Conservation (phyloP, 805 yeast species). For the Isabelozyma gotoi region DNA sequence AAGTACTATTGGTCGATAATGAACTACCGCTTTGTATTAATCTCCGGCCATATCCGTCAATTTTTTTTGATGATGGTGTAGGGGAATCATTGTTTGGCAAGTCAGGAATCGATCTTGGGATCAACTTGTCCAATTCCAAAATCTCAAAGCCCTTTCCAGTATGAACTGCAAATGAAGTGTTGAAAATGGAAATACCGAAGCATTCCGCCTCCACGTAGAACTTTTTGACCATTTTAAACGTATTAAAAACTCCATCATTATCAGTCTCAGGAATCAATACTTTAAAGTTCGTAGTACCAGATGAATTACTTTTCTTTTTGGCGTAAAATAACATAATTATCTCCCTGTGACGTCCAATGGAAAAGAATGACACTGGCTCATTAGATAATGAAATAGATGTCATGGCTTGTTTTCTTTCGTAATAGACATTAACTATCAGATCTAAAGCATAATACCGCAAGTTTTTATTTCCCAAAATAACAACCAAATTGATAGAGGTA, state of each 20-base stretch:
- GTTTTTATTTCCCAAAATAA: conserved; percentile 58
- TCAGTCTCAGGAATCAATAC: conserved; percentile 59
- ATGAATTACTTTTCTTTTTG: conserved; percentile 48
- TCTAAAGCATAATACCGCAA: conserved; percentile 65
- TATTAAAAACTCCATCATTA: conserved; percentile 45
- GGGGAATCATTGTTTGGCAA: conserved; percentile 26
- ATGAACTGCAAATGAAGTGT: conserved; percentile 65
- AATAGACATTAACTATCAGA: conserved; percentile 59
- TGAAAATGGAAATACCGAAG: conserved; percentile 59
- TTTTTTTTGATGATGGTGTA: conserved; percentile 15
- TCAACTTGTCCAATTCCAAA: conserved; percentile 55
- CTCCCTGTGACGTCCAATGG: conserved; percentile 67
- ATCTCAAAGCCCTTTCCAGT: conserved; percentile 68
- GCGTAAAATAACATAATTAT: conserved; percentile 57
- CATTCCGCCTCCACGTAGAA: conserved; percentile 58
- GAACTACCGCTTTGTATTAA: conserved; percentile 3
- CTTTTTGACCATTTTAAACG: conserved; percentile 39
- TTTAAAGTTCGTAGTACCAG: conserved; percentile 50
- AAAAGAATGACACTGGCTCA: conserved; percentile 56
- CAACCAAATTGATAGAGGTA: conserved; percentile 51
- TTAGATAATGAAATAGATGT: conserved; percentile 51
- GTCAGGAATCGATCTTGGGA: conserved; percentile 60
- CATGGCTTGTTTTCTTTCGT: conserved; percentile 35
- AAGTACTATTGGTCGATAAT: conserved; percentile 2
- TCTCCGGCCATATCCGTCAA: conserved; percentile 32